Base-by-base conservation (phyloP, 768 basidiomycete genomes). In the Lyophyllum atratum region DNA sequence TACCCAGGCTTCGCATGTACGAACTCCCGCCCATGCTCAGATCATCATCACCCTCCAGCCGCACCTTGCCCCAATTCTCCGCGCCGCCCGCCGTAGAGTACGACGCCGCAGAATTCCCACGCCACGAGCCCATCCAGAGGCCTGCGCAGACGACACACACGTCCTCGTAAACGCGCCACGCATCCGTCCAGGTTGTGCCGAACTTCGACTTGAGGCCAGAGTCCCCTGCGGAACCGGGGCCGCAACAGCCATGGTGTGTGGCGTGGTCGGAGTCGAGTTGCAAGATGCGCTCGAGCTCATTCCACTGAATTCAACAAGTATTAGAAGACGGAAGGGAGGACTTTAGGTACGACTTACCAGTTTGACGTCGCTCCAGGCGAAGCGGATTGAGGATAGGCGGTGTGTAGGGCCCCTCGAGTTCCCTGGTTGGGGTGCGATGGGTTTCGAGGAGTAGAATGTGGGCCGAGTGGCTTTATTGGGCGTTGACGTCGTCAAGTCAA, bases 121-220 rank as follows among this genome's bases (percentile, higher is more conserved):
- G 77, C 85, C 81, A 89, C 3, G 80, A 77, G 14, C 90, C 88
- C 64, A 87, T 81, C 90, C 90, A 93, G n/a, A 92, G 77, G 2
- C 89, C 85, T 0, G 90, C 92, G 64, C 92, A 93, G 44, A 92
- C 76, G 39, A 92, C 75, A 59, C 92, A 93, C 21, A 89, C 87
- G 58, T 93, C 92, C 71, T 94, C 92, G 63, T 93, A 94, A 12
- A 93, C 76, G 24, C 84, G 82, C 90, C 90, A 92, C 8, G 82
- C 81, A 59, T 92, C 92, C 14, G 84, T 79, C 88, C 89, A 91
- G 2, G 77, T 62, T 3, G 83, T 76, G 19, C 80, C 66, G 9
- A 75, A 57, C 53, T 76, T 80, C 11, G 72, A 68, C 64, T 74
- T 80, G 4, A 64, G 46, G 17, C 54, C 26, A 22, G 54, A 3